Conservation (phyloP, 192 early-diverging fungal genomes). For the Hyaloraphidium curvatum region DNA sequence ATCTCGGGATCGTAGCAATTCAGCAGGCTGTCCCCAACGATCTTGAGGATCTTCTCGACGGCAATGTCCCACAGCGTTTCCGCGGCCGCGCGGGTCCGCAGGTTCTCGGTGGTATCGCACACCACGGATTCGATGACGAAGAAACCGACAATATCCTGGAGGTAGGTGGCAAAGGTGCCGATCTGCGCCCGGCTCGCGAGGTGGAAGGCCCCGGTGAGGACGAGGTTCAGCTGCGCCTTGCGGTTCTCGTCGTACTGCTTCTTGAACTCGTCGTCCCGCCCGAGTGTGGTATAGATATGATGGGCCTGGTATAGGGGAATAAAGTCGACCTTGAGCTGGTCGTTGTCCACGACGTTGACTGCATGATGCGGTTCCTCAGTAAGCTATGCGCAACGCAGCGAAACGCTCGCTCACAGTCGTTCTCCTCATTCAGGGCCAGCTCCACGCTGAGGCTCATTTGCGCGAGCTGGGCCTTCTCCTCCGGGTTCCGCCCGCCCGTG, state of each 20-base stretch:
- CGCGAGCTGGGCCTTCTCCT: background rate
- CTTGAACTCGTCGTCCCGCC: conserved; percentile 68
- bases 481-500: background rate
- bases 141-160: conserved; percentile 88
- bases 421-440: conserved; percentile 64
- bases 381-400: background rate
- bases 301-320: conserved; percentile 88
- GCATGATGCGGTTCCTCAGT: background rate
- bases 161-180: conserved; percentile 42
- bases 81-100: background rate
- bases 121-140: conserved; percentile 88
- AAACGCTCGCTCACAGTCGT: conserved; percentile 30
- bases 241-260: conserved; percentile 78
- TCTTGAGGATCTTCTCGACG: conserved; percentile 55
- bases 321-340: conserved; percentile 69
- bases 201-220: conserved; percentile 53
- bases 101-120: conserved; percentile 59
- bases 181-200: conserved; percentile 40
- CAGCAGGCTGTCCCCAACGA: conserved; percentile 58
- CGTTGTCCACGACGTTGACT: conserved; percentile 46
- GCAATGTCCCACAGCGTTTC: conserved; percentile 80
- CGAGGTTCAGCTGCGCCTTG: conserved; percentile 39
- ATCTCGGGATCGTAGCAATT: conserved; percentile 59
- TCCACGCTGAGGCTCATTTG: conserved; percentile 26
- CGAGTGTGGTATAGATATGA: conserved; percentile 87